A percentile compares a stretch with the other conserved stretches of the same genome.
Evolutionary conservation across 2,329 filamentous ascomycete species (phyloP).

Genomic region (Arthrobotrys pseudoclavata): DNA sequence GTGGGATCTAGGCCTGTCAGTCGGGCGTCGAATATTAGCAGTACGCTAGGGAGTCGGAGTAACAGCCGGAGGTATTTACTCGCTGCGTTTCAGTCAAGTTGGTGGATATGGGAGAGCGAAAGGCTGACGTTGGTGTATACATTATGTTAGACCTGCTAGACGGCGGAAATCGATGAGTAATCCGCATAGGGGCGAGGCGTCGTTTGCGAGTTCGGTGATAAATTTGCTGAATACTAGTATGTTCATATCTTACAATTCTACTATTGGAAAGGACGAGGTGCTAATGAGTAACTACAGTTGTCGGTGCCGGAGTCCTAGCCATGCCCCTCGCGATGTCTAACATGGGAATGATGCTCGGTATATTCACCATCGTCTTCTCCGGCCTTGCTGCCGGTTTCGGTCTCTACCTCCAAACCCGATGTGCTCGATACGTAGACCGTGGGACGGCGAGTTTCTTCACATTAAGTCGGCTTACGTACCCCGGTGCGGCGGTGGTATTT

Average conservation of each 20-base stretch:
- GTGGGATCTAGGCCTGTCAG: conserved; percentile 42
- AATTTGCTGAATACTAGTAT: conserved; percentile 96
- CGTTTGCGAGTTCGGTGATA: conserved; percentile 90
- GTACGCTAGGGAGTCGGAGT: conserved; percentile 51
- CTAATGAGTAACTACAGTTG: conserved; percentile 71
- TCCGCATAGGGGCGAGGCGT: conserved; percentile 77
- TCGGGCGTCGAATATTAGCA: conserved; percentile 46
- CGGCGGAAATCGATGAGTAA: conserved; percentile 55
- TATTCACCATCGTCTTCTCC: conserved; percentile 89
- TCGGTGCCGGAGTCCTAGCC: conserved; percentile 92
- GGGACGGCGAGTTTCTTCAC: conserved; percentile 93
- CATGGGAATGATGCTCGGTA: conserved; percentile 90
- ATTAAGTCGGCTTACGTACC: conserved; percentile 96
- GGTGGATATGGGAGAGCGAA: neutral
- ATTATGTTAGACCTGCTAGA: conserved; percentile 36
- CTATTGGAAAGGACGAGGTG: neutral
- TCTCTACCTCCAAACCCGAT: conserved; percentile 92
- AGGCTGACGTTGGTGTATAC: conserved; percentile 31
- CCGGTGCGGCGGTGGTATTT: conserved; percentile 94
- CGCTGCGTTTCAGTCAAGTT: no score
- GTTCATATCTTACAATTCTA: conserved; percentile 62
- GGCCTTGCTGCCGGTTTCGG: conserved; percentile 90
- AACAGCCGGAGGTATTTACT: conserved; percentile 47
- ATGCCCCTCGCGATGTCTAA: conserved; percentile 96
- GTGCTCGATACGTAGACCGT: conserved; percentile 90